Conservation (phyloP, 257 asterid genomes). For the Henckelia pumila region DNA sequence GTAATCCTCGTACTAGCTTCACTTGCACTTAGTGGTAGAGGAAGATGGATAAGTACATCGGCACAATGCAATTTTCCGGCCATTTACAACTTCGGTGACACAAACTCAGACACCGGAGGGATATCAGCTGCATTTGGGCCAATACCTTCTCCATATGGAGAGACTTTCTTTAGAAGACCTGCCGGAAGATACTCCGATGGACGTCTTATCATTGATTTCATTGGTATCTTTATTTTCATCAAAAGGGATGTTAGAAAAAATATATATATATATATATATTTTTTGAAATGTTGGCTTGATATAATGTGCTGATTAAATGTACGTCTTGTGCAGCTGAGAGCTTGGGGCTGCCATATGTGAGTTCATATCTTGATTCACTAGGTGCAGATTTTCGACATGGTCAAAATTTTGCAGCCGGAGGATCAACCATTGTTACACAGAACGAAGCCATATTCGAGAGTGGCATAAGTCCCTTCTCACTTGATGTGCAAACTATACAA, state of each 20-base stretch:
- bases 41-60: slow-evolving; percentile 3
- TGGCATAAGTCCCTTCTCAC: slow-evolving; percentile 46
- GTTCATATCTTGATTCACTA: slow-evolving; percentile 48
- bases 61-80: slow-evolving; percentile 52
- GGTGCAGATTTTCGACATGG: slow-evolving; percentile 46
- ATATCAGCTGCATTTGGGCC: slow-evolving; percentile 50
- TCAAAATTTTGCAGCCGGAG: slow-evolving; percentile 54
- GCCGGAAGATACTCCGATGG: slow-evolving; percentile 56
- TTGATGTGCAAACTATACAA: slow-evolving; percentile 43
- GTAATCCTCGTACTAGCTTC: slow-evolving; percentile 18
- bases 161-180: slow-evolving; percentile 42
- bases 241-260: too few species aligned
- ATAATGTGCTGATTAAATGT: neutral
- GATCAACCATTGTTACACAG: slow-evolving; percentile 33
- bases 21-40: neutral
- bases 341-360: slow-evolving; percentile 45
- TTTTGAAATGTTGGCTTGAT: neutral
- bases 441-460: slow-evolving; percentile 34
- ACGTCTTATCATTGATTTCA: slow-evolving; percentile 56
- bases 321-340: slow-evolving; percentile 44
- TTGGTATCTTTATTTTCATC: slow-evolving; percentile 29
- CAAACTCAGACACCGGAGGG: slow-evolving; percentile 63
- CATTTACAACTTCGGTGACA: slow-evolving; percentile 59
- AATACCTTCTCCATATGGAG: slow-evolving; percentile 40
- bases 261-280: too few species aligned